Conservation (phyloP, 441 rosid species). For the Pelargonium hybrid region DNA sequence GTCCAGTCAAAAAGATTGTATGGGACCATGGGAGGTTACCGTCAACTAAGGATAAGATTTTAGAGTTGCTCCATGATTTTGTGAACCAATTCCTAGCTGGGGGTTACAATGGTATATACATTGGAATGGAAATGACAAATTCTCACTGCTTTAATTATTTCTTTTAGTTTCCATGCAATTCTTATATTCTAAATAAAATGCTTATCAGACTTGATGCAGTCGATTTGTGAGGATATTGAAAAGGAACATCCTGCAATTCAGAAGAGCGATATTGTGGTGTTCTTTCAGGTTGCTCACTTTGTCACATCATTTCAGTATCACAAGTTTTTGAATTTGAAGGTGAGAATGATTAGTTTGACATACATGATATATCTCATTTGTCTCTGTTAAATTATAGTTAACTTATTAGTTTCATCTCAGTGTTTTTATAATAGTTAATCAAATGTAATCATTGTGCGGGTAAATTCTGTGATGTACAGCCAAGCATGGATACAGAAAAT, state of each 20-base stretch:
- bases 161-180: background rate
- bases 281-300: slow-evolving; percentile 80
- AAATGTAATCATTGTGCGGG: slow-evolving; percentile 4
- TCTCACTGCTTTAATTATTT: slow-evolving; percentile 3
- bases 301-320: slow-evolving; percentile 72
- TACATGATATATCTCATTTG: background rate
- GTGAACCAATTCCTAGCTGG: slow-evolving; percentile 72
- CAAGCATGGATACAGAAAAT: slow-evolving; percentile 26
- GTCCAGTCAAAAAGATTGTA: slow-evolving; percentile 44
- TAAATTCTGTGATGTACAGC: slow-evolving; percentile 31
- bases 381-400: slow-evolving; percentile 11
- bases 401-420: slow-evolving; percentile 5
- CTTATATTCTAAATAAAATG: slow-evolving; percentile 18
- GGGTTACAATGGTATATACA: slow-evolving; percentile 68
- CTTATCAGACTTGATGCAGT: slow-evolving; percentile 71
- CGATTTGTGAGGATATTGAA: slow-evolving; percentile 69
- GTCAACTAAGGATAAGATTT: slow-evolving; percentile 38
- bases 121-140: slow-evolving; percentile 11
- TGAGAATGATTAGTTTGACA: slow-evolving; percentile 31
- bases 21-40: slow-evolving; percentile 56
- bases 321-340: slow-evolving; percentile 49
- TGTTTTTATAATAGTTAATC: background rate
- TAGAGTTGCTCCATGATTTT: slow-evolving; percentile 70
- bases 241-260: slow-evolving; percentile 84
- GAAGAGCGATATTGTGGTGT: slow-evolving; percentile 56